Evolutionary conservation across 2,329 filamentous ascomycete species (phyloP), one percentile per base, ranked within the genome.

Genomic region (Rachicladosporium sp.): DNA sequence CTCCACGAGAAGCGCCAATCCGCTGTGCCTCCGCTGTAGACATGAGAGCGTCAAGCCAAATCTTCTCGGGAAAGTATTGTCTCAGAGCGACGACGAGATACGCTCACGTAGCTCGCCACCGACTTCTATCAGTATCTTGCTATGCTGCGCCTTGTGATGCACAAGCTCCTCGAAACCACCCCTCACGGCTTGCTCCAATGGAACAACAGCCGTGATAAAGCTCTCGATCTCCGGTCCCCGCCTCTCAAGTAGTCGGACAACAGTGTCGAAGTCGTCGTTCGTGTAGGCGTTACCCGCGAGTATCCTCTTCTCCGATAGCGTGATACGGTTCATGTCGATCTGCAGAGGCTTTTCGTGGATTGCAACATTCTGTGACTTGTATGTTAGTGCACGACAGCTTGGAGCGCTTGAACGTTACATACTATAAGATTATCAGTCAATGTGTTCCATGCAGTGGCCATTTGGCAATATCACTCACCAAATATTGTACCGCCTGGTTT

Each of bases 271-370:
- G 21, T 48, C 46, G 21, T 42, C 37, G n/a, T 35, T 38, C 12
- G 45, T 45, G 11, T 48, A 48, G 5, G 44, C 44, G 7, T 45
- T 29, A 6, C 45, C 46, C 3, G 39, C 46, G 10, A 43, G 33
- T 12, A 43, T 36, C 31, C 42, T 46, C 31, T 44, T 44, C 29
- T 48, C 46, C 4, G 39, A 37, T 13, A 46, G 41, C 1, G 43
- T 42, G 7, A 48, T 6, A 13, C 27, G 41, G 31, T 48, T 48
- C 6, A 43, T 38, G 21, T 48, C 43, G 36, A 48, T 45, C 1
- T 33, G 31, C 4, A 48, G 35, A 11, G 38, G 36, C 37, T 46
- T 48, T 19, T 48, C 46, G 33, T 44, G 44, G n/a, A 48, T 48
- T 4, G 46, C 46, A 10, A 48, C 42, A n/a, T 46, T 48, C 15